Conservation (phyloP, 768 basidiomycete genomes). For the Auriculariales sp. region DNA sequence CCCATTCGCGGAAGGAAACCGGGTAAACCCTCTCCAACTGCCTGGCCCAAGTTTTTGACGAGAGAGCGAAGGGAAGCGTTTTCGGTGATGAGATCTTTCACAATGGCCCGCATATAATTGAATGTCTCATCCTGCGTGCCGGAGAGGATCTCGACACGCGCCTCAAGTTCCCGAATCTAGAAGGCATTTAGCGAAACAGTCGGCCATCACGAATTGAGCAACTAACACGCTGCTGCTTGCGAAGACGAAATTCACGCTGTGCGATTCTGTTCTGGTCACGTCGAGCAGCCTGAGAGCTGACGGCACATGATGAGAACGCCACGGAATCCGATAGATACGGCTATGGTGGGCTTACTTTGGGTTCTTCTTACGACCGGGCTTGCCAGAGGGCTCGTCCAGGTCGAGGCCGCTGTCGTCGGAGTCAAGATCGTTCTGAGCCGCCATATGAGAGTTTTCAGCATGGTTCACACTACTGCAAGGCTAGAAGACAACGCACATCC, state of each 20-base stretch:
- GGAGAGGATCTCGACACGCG: slow-evolving; percentile 86
- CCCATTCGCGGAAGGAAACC: slow-evolving; percentile 66
- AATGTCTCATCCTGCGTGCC: slow-evolving; percentile 84
- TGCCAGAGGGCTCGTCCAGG: slow-evolving; percentile 16
- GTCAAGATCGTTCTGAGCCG: too few species aligned
- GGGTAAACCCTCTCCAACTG: slow-evolving; percentile 79
- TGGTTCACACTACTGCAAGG: too few species aligned
- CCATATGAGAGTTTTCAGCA: too few species aligned
- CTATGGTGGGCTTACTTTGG: slow-evolving; percentile 46
- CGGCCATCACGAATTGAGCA: not conserved
- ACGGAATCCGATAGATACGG: too few species aligned
- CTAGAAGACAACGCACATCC: too few species aligned
- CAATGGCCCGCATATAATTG: slow-evolving; percentile 65
- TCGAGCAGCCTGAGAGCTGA: slow-evolving; percentile 74
- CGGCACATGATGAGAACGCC: slow-evolving; percentile 18
- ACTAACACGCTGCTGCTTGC: slow-evolving; percentile 76
- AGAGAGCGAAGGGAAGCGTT: slow-evolving; percentile 74
- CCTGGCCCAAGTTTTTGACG: slow-evolving; percentile 57
- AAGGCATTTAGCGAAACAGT: not conserved
- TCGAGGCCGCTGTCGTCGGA: slow-evolving; percentile 2
- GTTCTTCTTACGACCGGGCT: slow-evolving; percentile 79
- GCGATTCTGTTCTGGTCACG: slow-evolving; percentile 87
- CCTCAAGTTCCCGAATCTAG: slow-evolving; percentile 90
- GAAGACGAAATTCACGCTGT: slow-evolving; percentile 80
- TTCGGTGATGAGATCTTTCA: slow-evolving; percentile 82